These are phyloP conservation scores for Actinomucor elegans DNA, from an alignment of 371 early-diverging fungal genomes.

Conservation along the genomic window DNA sequence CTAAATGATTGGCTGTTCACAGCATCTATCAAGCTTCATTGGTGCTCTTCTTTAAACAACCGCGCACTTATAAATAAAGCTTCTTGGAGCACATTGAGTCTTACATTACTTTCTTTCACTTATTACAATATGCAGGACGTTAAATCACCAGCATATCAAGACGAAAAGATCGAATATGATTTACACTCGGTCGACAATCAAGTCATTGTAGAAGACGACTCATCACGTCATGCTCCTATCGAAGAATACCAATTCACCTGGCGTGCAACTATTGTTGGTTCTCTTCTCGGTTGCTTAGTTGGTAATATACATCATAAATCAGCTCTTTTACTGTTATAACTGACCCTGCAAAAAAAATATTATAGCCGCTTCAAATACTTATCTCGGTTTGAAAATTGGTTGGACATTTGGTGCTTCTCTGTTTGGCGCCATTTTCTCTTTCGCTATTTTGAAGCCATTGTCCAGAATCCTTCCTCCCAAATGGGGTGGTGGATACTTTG, in stretches of 20 bases:
- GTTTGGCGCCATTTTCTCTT: constrained; percentile 71
- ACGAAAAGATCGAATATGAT: constrained; percentile 41
- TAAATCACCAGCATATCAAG: not conserved
- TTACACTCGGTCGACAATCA: constrained; percentile 17
- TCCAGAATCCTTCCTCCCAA: constrained; percentile 43
- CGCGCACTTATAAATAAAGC: too few relatives aligned
- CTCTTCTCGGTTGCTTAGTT: constrained; percentile 67
- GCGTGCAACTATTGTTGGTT: constrained; percentile 68
- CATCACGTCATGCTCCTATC: constrained; percentile 6
- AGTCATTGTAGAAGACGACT: constrained; percentile 15
- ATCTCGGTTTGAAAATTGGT: constrained; percentile 71
- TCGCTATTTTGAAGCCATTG: constrained; percentile 65
- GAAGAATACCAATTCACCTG: constrained; percentile 53
- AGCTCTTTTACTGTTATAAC: too few relatives aligned
- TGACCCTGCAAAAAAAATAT: not conserved
- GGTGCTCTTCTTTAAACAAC: too few relatives aligned
- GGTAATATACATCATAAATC: too few relatives aligned
- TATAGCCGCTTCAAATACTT: constrained; percentile 71
- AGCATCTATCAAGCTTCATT: too few relatives aligned
- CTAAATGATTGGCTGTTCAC: constrained; percentile 2
- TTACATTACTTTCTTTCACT: not conserved
- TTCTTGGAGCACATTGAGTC: not conserved
- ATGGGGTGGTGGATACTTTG: constrained; percentile 66
- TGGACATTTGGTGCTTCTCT: constrained; percentile 75
- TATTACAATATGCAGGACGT: constrained; percentile 1